Evolutionary conservation across 164 flowering plant genomes (phyloP).

Genomic region (Magnolia kwangsiensis): DNA sequence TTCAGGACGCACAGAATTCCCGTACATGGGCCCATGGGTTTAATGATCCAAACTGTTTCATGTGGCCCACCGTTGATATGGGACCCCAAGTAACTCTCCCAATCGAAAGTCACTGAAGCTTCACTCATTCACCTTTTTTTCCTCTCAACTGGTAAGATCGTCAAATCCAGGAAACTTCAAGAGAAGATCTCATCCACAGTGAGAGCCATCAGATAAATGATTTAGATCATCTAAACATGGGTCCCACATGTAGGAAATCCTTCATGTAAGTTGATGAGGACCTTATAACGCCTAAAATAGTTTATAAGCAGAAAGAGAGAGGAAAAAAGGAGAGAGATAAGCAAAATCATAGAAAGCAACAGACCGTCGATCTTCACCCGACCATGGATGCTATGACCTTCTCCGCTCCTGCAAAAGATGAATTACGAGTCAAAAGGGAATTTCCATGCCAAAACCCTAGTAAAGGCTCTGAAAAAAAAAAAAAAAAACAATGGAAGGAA

Average conservation of each 20-base stretch:
- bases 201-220: not conserved
- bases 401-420: constrained; percentile 17
- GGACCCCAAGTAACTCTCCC: not conserved
- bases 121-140: not conserved
- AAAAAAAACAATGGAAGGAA: not conserved
- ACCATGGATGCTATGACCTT: constrained; percentile 28
- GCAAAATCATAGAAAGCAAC: not conserved
- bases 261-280: not conserved
- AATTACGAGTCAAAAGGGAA: not conserved
- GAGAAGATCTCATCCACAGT: not conserved
- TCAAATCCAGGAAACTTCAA: not conserved
- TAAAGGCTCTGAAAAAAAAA: not conserved
- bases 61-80: not conserved
- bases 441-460: constrained; percentile 4
- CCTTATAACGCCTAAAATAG: not conserved
- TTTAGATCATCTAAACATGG: not conserved
- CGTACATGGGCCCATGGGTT: not conserved
- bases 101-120: not conserved
- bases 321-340: not conserved
- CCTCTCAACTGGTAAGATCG: not conserved
- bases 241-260: no score
- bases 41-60: not conserved
- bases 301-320: not conserved
- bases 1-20: not conserved
- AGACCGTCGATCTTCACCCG: constrained; percentile 26